A percentile compares a stretch with the other conserved stretches of the same genome.
These are phyloP conservation scores for Triticum timopheevii DNA, from an alignment of 176 grass and related monocot species.

Conservation along the genomic window DNA sequence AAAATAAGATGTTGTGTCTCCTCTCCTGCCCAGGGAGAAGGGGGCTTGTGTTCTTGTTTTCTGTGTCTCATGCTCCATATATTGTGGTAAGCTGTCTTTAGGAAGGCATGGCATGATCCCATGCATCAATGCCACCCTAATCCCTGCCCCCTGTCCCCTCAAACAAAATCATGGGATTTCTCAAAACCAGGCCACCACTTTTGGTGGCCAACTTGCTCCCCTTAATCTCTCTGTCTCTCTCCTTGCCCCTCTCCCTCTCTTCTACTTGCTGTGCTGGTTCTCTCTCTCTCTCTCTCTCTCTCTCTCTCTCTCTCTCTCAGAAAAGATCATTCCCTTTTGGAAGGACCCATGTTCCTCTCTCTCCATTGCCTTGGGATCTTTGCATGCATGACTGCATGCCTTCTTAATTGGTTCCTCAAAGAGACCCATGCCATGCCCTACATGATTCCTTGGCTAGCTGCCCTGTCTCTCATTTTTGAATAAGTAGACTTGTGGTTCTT, in stretches of 20 bases:
- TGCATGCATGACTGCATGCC: conserved; percentile 44
- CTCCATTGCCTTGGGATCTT: conserved; percentile 69
- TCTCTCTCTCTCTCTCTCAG: neutral
- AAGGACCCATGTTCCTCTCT: conserved; percentile 50
- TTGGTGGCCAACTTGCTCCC: conserved; percentile 52
- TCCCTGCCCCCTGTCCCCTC: conserved; percentile 84
- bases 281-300: neutral
- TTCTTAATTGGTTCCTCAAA: conserved; percentile 49
- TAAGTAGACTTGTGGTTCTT: neutral
- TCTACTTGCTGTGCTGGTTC: neutral
- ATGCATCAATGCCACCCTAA: conserved; percentile 78
- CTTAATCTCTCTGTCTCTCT: conserved; percentile 6
- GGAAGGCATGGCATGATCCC: conserved; percentile 56
- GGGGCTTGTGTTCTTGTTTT: conserved; percentile 75
- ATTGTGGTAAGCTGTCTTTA: conserved; percentile 81
- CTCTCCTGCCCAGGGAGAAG: conserved; percentile 47
- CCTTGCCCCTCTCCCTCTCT: neutral
- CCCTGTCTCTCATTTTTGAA: conserved; percentile 32
- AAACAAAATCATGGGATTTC: conserved; percentile 98
- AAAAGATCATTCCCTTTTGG: conserved; percentile 83
- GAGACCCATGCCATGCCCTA: conserved; percentile 30
- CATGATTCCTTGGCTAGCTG: conserved; percentile 42
- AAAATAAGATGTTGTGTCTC: conserved; percentile 37
- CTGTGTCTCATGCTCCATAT: conserved; percentile 71
- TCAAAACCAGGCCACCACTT: conserved; percentile 69